Percentiles rank a stretch among this genome's conserved stretches.
Evolutionary conservation across 768 basidiomycete species (phyloP).

Genomic region (Suillus weaverae): DNA sequence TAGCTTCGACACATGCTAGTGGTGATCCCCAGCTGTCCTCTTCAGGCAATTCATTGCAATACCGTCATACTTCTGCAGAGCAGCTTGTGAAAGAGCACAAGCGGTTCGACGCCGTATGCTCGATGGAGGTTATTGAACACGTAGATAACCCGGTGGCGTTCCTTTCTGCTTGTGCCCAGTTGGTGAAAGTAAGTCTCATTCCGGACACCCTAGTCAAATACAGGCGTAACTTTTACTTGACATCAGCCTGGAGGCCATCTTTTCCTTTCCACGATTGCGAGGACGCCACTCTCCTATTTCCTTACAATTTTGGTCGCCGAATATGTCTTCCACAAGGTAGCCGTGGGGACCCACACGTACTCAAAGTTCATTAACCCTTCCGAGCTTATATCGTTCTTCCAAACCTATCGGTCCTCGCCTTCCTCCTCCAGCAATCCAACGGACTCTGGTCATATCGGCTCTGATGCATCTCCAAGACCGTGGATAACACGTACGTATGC

Average conservation of each 20-base stretch:
- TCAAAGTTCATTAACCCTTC: constrained; percentile 86
- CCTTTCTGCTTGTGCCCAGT: constrained; percentile 73
- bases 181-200: constrained; percentile 71
- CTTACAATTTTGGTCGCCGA: constrained; percentile 81
- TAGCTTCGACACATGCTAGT: constrained; percentile 80
- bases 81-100: constrained; percentile 60
- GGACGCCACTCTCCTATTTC: constrained; percentile 72
- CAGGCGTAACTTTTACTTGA: neutral
- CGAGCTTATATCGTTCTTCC: constrained; percentile 85
- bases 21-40: constrained; percentile 63
- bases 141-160: constrained; percentile 91
- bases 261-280: constrained; percentile 92
- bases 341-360: constrained; percentile 88
- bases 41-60: constrained; percentile 47
- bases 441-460: neutral
- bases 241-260: constrained; percentile 93
- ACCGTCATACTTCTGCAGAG: constrained; percentile 76
- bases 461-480: constrained; percentile 29
- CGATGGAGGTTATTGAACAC: constrained; percentile 98
- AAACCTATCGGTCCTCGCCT: constrained; percentile 44
- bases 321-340: constrained; percentile 74
- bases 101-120: constrained; percentile 90
- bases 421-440: constrained; percentile 6
- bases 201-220: neutral
- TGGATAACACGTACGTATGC: constrained; percentile 62